Base-by-base conservation (phyloP, 768 basidiomycete genomes). In the Mycena polygramma region DNA sequence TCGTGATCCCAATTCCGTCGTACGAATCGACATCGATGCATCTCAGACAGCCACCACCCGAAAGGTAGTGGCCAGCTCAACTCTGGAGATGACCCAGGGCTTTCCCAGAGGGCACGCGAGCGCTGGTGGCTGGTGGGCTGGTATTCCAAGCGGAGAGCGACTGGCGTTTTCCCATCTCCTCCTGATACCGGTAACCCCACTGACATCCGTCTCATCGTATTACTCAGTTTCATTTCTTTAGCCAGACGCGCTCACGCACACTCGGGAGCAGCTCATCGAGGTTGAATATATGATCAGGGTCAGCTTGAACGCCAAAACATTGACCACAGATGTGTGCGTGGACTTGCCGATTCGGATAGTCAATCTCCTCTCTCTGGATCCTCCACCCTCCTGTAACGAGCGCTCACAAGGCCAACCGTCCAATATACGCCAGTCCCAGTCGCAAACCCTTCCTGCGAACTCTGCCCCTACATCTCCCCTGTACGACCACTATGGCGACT, bases 101-200 rank as follows among this genome's bases (percentile, higher is more conserved):
- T 88, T 87, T 35, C 80, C 89, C 9, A 87, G 87, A 70, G 92
- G 93, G 2, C 87, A 90, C 76, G 93, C 92, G 13, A 95, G 92
- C 49, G 92, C 90, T 26, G 91, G 90, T 75, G 96, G 95, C 1
- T 97, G 94, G 93, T 97, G 96, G 95, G 85, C 89, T 7, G 96
- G 96, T 10, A 90, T 97, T 8, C 80, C 83, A 17, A 83, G 92
- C 4, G 89, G 89, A 2, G 88, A 91, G 70, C 82, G 83, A 7
- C 81, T 85, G 11, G 85, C 89, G 22, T 94, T 95, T 79, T 85
- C 86, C 19, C 91, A 94, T 75, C 89, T 86, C 61, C 84, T 98
- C 9, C 76, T 88, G 11, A 75, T 97, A 49, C 95, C 96, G 35
- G 96, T 96, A 76, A 57, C 7, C 39, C 19, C 15, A 48, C 20